phyloP scores from a whole-genome alignment of 306 rosid species.

The Luffa aegyptiaca region DNA sequence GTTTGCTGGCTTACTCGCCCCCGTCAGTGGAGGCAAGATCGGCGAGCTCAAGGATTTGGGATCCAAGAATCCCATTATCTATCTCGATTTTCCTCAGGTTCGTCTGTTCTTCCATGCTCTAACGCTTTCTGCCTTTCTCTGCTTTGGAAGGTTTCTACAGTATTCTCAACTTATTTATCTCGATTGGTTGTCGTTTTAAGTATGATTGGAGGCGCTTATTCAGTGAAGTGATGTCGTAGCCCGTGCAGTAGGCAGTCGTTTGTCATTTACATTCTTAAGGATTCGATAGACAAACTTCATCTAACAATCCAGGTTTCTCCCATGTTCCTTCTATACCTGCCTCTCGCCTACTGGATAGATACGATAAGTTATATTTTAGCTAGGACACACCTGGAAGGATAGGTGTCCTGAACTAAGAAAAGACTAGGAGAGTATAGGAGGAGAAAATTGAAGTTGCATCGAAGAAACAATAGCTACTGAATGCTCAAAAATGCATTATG shows the following conservation, averaged over 20 bases:
- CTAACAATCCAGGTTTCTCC: background rate
- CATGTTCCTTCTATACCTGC: background rate
- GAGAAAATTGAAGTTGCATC: background rate
- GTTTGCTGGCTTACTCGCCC: constrained; percentile 70
- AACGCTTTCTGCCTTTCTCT: background rate
- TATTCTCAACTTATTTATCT: background rate
- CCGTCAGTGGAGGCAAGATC: constrained; percentile 64
- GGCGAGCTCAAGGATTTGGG: constrained; percentile 88
- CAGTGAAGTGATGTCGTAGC: background rate
- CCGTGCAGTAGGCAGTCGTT: background rate
- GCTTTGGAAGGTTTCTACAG: background rate
- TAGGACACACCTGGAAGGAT: background rate
- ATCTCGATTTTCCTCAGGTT: constrained; percentile 85
- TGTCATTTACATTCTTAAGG: background rate
- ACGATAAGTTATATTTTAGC: background rate
- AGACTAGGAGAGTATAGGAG: background rate
- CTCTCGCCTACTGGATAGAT: background rate
- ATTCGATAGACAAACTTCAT: background rate
- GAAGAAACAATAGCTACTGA: background rate
- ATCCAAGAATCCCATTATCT: constrained; percentile 74
- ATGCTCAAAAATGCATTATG: background rate
- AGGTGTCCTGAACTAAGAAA: background rate
- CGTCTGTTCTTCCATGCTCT: background rate
- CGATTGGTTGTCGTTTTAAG: background rate
- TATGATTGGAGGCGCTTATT: background rate